A percentile compares a stretch with the other conserved stretches of the same genome.
phyloP scores from a whole-genome alignment of 2,329 filamentous ascomycete species.

The Aspergillus hiratsukae region DNA sequence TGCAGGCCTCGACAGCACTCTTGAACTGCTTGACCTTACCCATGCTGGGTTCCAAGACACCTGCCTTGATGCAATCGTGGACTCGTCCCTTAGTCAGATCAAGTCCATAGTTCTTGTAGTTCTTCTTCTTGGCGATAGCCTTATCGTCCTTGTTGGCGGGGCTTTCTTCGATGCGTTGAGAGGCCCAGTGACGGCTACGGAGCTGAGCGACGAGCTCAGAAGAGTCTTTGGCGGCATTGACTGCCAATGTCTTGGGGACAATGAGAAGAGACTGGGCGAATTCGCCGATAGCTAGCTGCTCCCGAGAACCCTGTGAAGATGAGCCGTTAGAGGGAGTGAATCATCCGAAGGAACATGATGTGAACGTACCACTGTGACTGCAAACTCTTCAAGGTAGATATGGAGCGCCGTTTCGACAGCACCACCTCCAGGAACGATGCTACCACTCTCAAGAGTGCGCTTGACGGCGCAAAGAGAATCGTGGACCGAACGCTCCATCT shows the following conservation, averaged over 20 bases:
- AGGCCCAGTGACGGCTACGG: conserved; percentile 87
- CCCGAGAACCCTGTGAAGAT: conserved; percentile 65
- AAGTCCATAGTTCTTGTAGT: conserved; percentile 97
- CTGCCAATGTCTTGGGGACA: conserved; percentile 92
- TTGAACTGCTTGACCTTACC: conserved; percentile 98
- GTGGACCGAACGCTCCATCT: conserved; percentile 98
- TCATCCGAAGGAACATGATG: neutral
- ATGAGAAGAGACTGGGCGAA: conserved; percentile 92
- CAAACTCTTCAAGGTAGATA: conserved; percentile 98
- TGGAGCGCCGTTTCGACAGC: conserved; percentile 98
- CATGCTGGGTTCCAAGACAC: conserved; percentile 93
- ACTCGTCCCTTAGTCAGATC: conserved; percentile 87
- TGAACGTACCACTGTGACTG: conserved; percentile 77
- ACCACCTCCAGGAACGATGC: conserved; percentile 92
- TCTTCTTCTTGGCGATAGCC: conserved; percentile 85
- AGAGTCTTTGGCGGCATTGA: conserved; percentile 95
- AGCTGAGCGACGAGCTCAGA: conserved; percentile 94
- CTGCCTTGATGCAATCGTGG: conserved; percentile 87
- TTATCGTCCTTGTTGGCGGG: conserved; percentile 76
- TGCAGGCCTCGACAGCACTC: conserved; percentile 96
- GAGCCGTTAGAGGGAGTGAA: conserved; percentile 1
- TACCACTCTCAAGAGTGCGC: conserved; percentile 91
- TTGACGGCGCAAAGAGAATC: conserved; percentile 96
- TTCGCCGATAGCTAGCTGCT: conserved; percentile 96
- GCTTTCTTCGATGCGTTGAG: conserved; percentile 85